A percentile compares a stretch with the other conserved stretches of the same genome.
Evolutionary conservation across 1,139 yeast species (phyloP).

Genomic region (Casaregolazyma lundiana): DNA sequence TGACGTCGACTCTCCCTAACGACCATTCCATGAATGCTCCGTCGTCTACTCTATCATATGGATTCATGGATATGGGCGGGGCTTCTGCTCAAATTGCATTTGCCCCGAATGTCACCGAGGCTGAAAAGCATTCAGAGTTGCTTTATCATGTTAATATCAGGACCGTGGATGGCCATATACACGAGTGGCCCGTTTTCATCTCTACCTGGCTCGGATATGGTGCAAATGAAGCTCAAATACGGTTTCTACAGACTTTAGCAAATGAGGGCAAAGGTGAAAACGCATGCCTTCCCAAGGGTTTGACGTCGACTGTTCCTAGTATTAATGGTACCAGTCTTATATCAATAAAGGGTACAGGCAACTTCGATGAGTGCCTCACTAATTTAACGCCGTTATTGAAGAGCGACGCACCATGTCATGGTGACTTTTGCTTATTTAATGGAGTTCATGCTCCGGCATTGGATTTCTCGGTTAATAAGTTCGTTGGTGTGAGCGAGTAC

Average conservation of each 20-base stretch:
- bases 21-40: conserved; percentile 8
- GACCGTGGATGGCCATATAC: conserved; percentile 36
- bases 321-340: conserved; percentile 22
- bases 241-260: conserved; percentile 40
- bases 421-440: conserved; percentile 40
- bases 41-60: conserved; percentile 45
- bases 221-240: conserved; percentile 61
- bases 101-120: conserved; percentile 57
- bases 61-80: conserved; percentile 79
- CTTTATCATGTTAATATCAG: conserved; percentile 49
- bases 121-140: conserved; percentile 50
- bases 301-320: conserved; percentile 15
- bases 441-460: conserved; percentile 54
- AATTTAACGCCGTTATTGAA: conserved; percentile 58
- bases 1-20: conserved; percentile 42
- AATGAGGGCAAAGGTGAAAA: conserved; percentile 35
- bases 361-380: conserved; percentile 52
- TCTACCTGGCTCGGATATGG: conserved; percentile 79
- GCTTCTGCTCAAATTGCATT: conserved; percentile 79
- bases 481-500: conserved; percentile 76
- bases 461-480: conserved; percentile 59
- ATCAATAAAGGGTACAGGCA: conserved; percentile 54
- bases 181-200: conserved; percentile 54
- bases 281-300: conserved; percentile 58
- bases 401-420: conserved; percentile 38